These are phyloP conservation scores for Globisporangium irregulare DNA, from an alignment of 352 stramenopile species.

Conservation along the genomic window DNA sequence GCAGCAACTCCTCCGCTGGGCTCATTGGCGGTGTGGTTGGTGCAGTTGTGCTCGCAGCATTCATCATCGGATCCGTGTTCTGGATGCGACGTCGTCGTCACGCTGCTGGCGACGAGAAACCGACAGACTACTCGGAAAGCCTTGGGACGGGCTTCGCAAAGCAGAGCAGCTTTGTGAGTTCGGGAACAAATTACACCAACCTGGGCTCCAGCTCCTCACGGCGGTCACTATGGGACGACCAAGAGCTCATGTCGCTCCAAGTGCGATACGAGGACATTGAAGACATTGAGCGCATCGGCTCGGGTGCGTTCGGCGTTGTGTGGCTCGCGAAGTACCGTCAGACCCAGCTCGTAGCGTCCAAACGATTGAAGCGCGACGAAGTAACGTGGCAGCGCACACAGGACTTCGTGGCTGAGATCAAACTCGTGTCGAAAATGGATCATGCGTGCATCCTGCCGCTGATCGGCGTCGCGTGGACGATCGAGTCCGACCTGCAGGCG, in stretches of 20 bases:
- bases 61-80: conserved; percentile 9
- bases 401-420: conserved; percentile 69
- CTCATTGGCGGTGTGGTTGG: conserved; percentile 9
- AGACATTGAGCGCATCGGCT: conserved; percentile 46
- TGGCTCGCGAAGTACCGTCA: conserved; percentile 46
- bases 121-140: conserved; percentile 5
- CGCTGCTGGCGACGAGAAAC: not conserved
- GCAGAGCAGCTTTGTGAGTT: conserved; percentile 1
- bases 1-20: not conserved
- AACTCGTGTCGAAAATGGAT: conserved; percentile 52
- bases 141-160: not conserved
- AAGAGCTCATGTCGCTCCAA: conserved; percentile 46
- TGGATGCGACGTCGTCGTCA: conserved; percentile 8
- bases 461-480: conserved; percentile 60
- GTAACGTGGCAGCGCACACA: conserved; percentile 36
- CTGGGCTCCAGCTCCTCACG: conserved; percentile 9
- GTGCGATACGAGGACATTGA: conserved; percentile 47
- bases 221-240: conserved; percentile 48
- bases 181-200: conserved; percentile 9
- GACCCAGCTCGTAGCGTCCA: conserved; percentile 40
- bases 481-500: conserved; percentile 49
- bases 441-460: conserved; percentile 68
- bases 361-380: conserved; percentile 45
- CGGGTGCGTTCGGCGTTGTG: conserved; percentile 42
- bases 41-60: not conserved